phyloP scores from a whole-genome alignment of 2,329 filamentous ascomycete species.

The Leptographium flavum region DNA sequence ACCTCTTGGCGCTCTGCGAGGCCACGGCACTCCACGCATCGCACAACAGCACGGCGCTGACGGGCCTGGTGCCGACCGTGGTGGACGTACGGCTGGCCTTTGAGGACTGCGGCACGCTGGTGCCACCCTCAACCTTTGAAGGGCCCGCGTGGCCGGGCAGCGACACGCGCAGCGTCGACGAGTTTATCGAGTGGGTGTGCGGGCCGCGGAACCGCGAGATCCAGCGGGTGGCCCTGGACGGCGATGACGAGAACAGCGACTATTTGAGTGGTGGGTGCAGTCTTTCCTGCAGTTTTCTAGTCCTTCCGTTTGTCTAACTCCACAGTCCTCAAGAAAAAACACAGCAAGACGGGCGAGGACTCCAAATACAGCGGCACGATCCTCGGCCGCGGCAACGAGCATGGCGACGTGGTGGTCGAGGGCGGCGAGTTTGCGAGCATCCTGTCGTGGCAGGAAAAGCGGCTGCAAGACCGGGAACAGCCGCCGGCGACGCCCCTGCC shows the following conservation, averaged over 20 bases:
- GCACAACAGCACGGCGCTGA: slow-evolving; percentile 52
- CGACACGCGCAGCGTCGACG: slow-evolving; percentile 64
- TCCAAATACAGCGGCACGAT: slow-evolving; percentile 75
- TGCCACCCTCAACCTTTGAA: slow-evolving; percentile 49
- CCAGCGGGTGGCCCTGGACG: slow-evolving; percentile 62
- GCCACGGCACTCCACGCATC: slow-evolving; percentile 57
- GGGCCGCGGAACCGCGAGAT: slow-evolving; percentile 68
- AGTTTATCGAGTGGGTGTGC: slow-evolving; percentile 66
- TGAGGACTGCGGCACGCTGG: slow-evolving; percentile 62
- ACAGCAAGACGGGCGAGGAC: slow-evolving; percentile 79
- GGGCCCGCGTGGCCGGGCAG: slow-evolving; percentile 56
- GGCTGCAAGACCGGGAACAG: slow-evolving; percentile 14
- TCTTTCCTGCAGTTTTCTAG: neutral
- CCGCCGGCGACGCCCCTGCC: slow-evolving; percentile 7
- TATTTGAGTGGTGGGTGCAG: slow-evolving; percentile 47
- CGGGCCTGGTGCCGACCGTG: slow-evolving; percentile 48
- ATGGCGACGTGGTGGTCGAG: slow-evolving; percentile 61
- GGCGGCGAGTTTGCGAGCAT: slow-evolving; percentile 58
- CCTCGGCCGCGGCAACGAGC: slow-evolving; percentile 56
- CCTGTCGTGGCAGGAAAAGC: slow-evolving; percentile 44
- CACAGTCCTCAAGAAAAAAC: slow-evolving; percentile 74
- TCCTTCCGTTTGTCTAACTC: neutral
- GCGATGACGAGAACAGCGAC: slow-evolving; percentile 49
- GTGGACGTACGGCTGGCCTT: slow-evolving; percentile 77
- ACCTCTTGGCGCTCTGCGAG: slow-evolving; percentile 61